Base-by-base conservation (phyloP, 345 rosid genomes). In the Eucalyptus erythrocorys region DNA sequence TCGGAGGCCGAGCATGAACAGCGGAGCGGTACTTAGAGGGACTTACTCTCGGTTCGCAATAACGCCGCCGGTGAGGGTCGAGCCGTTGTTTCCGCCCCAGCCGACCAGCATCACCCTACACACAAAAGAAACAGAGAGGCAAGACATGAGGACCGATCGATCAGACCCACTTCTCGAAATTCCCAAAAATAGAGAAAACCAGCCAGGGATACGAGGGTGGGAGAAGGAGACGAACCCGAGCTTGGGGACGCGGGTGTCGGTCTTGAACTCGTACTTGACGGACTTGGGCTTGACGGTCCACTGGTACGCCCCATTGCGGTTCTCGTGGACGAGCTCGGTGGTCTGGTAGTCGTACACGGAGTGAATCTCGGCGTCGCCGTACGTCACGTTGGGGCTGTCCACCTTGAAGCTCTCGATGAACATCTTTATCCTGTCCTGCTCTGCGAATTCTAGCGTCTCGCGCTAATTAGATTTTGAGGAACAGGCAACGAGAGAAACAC, bases 81-180 rank as follows among this genome's bases (percentile, higher is more conserved):
- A 94, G 34, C 98, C 99, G 76, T 98, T 98, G 95, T 98, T 97
- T 85, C 99, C 99, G 30, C 98, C 99, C 99, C 99, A 98, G 7
- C 99, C 99, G 61, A 95, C 99, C 85, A 98, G 98, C 99, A 98
- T 93, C 87, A 98, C 98, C 93, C 99, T 97, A 87, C 79, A 79
- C 89, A 30, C 30, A 22, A 13, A 14, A 47, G 12, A 24, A 10
- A 55, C 6, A 24, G 61, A 55, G 61, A 0, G 61, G 61, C 61
- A 24, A 55, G 8, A 51, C 57, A 0, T 51, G 57, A 51, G 57
- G 57, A 51, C 19, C 57, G 26, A 51, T 51, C 57, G 34, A 11
- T 30, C 50, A 85, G 27, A 47, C 53, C 40, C 81, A 30, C 42
- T 48, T 32, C 55, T 15, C 19, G 40, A 66, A 32, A 66, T 32